A percentile compares a stretch with the other conserved stretches of the same genome.
Conservation (phyloP, 1,139 yeast genomes). For the Candida frijolesensis region DNA sequence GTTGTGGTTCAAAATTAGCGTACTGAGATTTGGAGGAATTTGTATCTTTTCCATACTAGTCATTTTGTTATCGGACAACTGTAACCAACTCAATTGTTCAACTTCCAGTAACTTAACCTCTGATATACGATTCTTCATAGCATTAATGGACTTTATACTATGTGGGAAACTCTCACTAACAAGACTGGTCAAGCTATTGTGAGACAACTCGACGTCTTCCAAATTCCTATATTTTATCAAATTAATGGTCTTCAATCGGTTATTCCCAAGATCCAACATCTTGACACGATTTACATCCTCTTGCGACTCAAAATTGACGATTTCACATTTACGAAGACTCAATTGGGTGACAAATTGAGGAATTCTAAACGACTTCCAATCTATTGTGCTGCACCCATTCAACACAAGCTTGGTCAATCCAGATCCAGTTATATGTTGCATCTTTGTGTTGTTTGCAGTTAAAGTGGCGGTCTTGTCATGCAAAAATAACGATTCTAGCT, state of each 20-base stretch:
- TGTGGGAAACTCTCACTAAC: conserved; percentile 7
- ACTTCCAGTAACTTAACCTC: conserved; percentile 9
- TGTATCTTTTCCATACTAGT: conserved; percentile 6
- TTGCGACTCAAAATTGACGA: conserved; percentile 9
- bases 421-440: conserved; percentile 11
- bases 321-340: conserved; percentile 14
- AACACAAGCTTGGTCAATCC: conserved; percentile 13
- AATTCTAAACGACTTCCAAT: conserved; percentile 12
- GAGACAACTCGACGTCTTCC: conserved; percentile 14
- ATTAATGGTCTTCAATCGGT: conserved; percentile 9
- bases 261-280: conserved; percentile 12
- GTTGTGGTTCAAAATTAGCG: conserved; percentile 14
- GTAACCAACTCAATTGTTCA: conserved; percentile 12
- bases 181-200: conserved; percentile 10
- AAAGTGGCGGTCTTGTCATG: conserved; percentile 7
- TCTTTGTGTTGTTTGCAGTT: conserved; percentile 10
- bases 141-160: conserved; percentile 14
- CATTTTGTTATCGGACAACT: conserved; percentile 13
- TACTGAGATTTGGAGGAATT: conserved; percentile 11
- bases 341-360: conserved; percentile 13
- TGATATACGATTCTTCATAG: conserved; percentile 11
- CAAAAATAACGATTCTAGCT: conserved; percentile 6
- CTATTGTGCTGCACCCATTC: conserved; percentile 14
- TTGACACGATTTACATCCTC: conserved; percentile 4
- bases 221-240: conserved; percentile 9